phyloP scores from a whole-genome alignment of 305 asterid genomes.

The Solanum hybrid region DNA sequence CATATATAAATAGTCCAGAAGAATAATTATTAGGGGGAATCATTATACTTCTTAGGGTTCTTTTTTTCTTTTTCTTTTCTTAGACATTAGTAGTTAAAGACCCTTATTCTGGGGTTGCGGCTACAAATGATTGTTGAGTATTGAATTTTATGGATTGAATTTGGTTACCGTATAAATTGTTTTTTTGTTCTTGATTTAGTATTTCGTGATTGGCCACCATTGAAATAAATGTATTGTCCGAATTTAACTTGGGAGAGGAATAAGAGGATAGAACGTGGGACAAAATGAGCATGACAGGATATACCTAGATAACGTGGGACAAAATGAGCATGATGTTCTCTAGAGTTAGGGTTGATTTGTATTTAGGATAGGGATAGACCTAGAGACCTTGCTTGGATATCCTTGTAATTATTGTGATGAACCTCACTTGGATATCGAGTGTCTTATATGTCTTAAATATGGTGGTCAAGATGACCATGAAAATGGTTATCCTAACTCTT shows the following conservation, averaged over 20 bases:
- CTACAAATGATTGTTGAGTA: background rate
- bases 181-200: background rate
- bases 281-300: no score
- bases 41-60: background rate
- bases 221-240: background rate
- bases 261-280: background rate
- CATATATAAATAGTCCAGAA: background rate
- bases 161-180: no score
- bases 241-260: background rate
- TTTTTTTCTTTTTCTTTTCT: background rate
- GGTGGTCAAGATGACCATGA: no score
- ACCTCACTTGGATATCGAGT: no score
- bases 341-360: background rate
- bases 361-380: background rate
- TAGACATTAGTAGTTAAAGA: background rate
- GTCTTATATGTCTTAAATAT: no score
- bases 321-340: background rate
- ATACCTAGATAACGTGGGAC: background rate
- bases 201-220: background rate
- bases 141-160: background rate
- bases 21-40: background rate
- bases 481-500: no score
- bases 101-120: background rate
- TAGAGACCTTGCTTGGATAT: background rate
- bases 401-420: no score